Conservation (phyloP, 768 basidiomycete species). For the Pisolithus tinctorius region DNA sequence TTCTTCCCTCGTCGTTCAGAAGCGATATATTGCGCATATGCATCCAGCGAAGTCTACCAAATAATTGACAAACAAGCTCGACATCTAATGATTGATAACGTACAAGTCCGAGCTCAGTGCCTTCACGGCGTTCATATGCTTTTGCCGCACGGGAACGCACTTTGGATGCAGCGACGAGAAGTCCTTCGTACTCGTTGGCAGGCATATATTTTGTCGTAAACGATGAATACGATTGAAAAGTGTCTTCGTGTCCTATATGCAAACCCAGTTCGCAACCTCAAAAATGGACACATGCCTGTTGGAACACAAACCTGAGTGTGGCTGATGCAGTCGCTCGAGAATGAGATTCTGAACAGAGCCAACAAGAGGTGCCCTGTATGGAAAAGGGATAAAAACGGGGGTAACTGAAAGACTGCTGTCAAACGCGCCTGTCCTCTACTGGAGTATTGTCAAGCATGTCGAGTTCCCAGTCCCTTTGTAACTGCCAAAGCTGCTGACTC, state of each 20-base stretch:
- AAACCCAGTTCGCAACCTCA: neutral
- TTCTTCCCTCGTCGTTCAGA: constrained; percentile 55
- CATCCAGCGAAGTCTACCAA: constrained; percentile 40
- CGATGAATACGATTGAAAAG: constrained; percentile 78
- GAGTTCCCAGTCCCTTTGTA: constrained; percentile 69
- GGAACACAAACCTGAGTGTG: constrained; percentile 57
- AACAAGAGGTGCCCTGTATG: constrained; percentile 36
- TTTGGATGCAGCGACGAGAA: constrained; percentile 78
- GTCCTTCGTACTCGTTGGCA: constrained; percentile 66
- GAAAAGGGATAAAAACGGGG: neutral
- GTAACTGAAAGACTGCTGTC: neutral
- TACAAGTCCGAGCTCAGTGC: constrained; percentile 56
- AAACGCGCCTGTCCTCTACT: constrained; percentile 39
- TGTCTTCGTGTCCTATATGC: constrained; percentile 66
- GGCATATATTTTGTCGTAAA: constrained; percentile 80
- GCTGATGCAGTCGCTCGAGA: constrained; percentile 64
- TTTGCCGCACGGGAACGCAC: constrained; percentile 53
- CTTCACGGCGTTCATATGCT: constrained; percentile 58
- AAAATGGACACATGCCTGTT: neutral
- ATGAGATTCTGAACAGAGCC: constrained; percentile 50
- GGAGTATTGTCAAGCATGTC: constrained; percentile 48
- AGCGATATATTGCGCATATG: constrained; percentile 56
- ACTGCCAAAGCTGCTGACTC: constrained; percentile 70
- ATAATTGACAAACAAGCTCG: constrained; percentile 7
- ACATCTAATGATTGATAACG: constrained; percentile 7